Conservation (phyloP, 345 rosid species). For the Brassica incana region DNA sequence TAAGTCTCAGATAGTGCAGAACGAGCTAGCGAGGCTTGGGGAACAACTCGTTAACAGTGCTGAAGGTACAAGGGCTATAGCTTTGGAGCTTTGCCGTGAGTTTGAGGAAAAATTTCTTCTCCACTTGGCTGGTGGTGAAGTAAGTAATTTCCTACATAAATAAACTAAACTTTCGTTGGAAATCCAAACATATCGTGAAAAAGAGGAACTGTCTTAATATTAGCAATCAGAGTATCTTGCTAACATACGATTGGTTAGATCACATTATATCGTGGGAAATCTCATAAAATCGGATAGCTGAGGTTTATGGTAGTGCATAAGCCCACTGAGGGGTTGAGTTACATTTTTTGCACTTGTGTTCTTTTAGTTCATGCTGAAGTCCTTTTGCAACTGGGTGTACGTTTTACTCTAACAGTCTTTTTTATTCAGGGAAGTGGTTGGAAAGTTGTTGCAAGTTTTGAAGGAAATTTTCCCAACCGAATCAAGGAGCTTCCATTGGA, state of each 20-base stretch:
- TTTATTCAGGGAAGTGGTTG: constrained; percentile 87
- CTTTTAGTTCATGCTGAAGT: constrained; percentile 18
- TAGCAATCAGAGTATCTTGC: constrained; percentile 15
- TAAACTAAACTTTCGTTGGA: constrained; percentile 16
- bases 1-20: neutral
- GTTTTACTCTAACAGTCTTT: neutral
- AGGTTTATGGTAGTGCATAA: neutral
- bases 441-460: constrained; percentile 97
- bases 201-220: constrained; percentile 3
- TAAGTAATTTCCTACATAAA: constrained; percentile 41
- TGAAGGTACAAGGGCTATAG: constrained; percentile 96
- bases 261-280: neutral
- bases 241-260: neutral
- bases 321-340: neutral
- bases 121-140: constrained; percentile 90
- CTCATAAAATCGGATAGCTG: neutral
- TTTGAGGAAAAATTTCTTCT: constrained; percentile 96
- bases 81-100: constrained; percentile 98
- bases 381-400: constrained; percentile 6
- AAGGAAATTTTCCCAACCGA: constrained; percentile 91
- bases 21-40: neutral
- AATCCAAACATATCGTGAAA: neutral
- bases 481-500: constrained; percentile 97
- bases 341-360: neutral
- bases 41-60: constrained; percentile 48